Conservation (phyloP, 129 eudicot species). For the Lonicera japonica region DNA sequence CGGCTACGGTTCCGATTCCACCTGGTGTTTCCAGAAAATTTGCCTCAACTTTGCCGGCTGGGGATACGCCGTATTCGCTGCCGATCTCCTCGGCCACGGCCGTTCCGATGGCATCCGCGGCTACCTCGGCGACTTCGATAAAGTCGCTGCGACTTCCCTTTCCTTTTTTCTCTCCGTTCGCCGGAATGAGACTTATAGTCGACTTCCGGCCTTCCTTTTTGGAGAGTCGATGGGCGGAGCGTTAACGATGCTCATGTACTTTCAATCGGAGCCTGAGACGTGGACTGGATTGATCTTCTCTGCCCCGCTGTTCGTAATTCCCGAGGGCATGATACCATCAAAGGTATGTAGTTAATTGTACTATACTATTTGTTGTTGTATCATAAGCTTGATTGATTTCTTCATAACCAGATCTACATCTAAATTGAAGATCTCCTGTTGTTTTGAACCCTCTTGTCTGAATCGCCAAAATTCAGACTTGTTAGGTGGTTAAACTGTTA, state of each 20-base stretch:
- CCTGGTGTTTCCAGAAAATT: slow-evolving; percentile 68
- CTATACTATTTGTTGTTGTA: too few relatives aligned
- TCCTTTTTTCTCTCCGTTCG: slow-evolving; percentile 44
- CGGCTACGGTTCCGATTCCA: slow-evolving; percentile 73
- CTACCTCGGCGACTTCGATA: slow-evolving; percentile 61
- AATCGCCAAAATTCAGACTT: too few relatives aligned
- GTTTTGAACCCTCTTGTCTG: too few relatives aligned
- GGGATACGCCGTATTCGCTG: slow-evolving; percentile 88
- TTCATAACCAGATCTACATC: too few relatives aligned
- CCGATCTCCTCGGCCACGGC: slow-evolving; percentile 79
- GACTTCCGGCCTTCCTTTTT: slow-evolving; percentile 32
- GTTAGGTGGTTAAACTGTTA: too few relatives aligned
- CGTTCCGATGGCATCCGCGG: slow-evolving; percentile 67
- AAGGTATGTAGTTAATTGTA: slow-evolving; percentile 59
- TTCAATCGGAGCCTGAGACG: slow-evolving; percentile 57
- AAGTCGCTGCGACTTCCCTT: slow-evolving; percentile 45
- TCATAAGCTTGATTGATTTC: too few relatives aligned
- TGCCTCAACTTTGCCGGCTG: slow-evolving; percentile 62
- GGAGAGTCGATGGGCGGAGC: slow-evolving; percentile 88
- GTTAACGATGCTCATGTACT: slow-evolving; percentile 58
- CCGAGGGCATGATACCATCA: slow-evolving; percentile 65
- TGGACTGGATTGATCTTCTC: slow-evolving; percentile 81
- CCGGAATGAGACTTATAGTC: slow-evolving; percentile 43
- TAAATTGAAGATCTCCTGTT: too few relatives aligned
- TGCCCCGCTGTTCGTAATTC: slow-evolving; percentile 71